Evolutionary conservation across 2,329 filamentous ascomycete species (phyloP), one percentile per base, ranked within the genome.

Genomic region (Aspergillus japonicus): DNA sequence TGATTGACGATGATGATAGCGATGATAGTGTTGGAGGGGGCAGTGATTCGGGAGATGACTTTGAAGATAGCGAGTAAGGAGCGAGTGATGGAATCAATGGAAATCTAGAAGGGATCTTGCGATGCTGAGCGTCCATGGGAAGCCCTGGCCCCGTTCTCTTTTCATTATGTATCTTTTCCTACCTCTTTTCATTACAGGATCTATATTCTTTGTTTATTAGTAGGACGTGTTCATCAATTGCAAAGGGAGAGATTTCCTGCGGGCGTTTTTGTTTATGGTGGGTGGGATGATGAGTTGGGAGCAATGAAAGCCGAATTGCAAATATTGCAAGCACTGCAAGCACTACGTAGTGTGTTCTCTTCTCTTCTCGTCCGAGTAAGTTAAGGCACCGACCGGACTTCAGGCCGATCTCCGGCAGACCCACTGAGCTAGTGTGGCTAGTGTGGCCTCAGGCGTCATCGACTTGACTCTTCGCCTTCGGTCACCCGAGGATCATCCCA

Each of bases 1-100:
- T 75, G 49, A 72, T 80, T 55, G 77, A 77, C 23, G 72, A 75
- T 62, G 47, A 42, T 57, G 74, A 77, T n/a, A 75, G 71, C 55
- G 74, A 75, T 52, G 71, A 74, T 47, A 68, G 68, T 53, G 69
- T 64, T n/a, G 68, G 66, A 48, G 72, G 68, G n/a, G 69, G 39
- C 16, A 44, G 19, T 44, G 39, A 64, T 33, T 76, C 73, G 2
- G 74, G 64, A 14, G 77, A 78, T 67, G 78, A 77, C 62, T 79
- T 78, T 64, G 67, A 71, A 42, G 72, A 73, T 47, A 75, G 70
- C 58, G 72, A 76, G 12, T 75, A 68, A 57, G 52, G 69, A 57
- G 52, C 11, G 53, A 11, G 29, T 10, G 26, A 29, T 29, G 26
- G 26, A 8, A 29, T 29, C 8, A 1, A 29, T 29, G 33, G 26